Conservation (phyloP, 441 rosid species). For the Syzygium syzygioides region DNA sequence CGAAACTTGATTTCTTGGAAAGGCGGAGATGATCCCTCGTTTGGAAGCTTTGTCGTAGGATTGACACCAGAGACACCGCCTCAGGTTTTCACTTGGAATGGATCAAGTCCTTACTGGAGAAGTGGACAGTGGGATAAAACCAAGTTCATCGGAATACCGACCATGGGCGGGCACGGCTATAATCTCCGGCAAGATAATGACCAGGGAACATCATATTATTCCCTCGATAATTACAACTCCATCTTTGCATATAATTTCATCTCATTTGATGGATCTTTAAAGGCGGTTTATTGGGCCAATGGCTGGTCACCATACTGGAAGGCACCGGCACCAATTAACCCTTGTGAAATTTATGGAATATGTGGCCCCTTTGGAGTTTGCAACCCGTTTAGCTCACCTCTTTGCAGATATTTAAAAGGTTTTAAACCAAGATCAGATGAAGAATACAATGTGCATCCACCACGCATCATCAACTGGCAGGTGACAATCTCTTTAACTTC, state of each 20-base stretch:
- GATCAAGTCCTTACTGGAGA: background rate
- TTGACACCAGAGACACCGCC: background rate
- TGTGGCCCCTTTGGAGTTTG: background rate
- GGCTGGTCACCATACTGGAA: fast-evolving
- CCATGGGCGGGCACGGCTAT: fast-evolving
- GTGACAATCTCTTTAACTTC: too few species aligned
- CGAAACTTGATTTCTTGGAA: background rate
- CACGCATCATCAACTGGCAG: too few species aligned
- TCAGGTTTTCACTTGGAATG: background rate
- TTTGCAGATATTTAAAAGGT: background rate
- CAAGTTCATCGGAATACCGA: background rate
- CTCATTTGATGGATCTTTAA: background rate
- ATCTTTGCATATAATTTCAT: background rate
- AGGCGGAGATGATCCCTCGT: background rate
- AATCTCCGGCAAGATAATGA: background rate
- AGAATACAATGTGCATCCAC: background rate
- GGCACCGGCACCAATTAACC: background rate
- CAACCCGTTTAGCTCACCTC: background rate
- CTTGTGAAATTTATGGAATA: background rate
- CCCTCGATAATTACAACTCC: background rate
- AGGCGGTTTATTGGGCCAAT: fast-evolving
- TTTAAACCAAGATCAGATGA: background rate
- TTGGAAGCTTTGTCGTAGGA: background rate
- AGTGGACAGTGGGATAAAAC: background rate
- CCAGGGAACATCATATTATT: background rate